A percentile compares a stretch with the other conserved stretches of the same genome.
These are phyloP conservation scores for Solanum tarijense DNA, from an alignment of 257 asterid species.

Conservation along the genomic window DNA sequence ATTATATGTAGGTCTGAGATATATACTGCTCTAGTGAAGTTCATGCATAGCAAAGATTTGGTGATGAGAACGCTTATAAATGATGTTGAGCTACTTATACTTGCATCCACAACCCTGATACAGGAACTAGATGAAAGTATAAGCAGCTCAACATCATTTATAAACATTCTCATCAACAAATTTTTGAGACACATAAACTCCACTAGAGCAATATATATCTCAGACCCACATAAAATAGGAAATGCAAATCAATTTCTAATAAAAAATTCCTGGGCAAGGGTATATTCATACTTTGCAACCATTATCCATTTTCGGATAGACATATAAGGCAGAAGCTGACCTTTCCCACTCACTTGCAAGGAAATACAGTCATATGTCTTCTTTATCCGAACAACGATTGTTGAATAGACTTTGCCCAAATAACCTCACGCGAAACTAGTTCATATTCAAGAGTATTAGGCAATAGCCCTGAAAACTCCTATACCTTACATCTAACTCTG, in stretches of 20 bases:
- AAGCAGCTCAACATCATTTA: no score
- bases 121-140: no score
- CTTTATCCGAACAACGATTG: slow-evolving; percentile 21
- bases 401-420: slow-evolving; percentile 27
- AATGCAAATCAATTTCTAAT: background rate
- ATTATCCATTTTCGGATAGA: background rate
- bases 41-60: slow-evolving; percentile 12
- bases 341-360: slow-evolving; percentile 37
- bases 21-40: slow-evolving; percentile 34
- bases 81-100: slow-evolving; percentile 49
- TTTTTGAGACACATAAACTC: slow-evolving; percentile 19
- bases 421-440: slow-evolving; percentile 20
- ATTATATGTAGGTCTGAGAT: slow-evolving; percentile 24
- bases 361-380: slow-evolving; percentile 49
- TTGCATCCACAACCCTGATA: slow-evolving; percentile 38
- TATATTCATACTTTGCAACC: background rate
- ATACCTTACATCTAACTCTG: no score
- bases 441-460: slow-evolving; percentile 44
- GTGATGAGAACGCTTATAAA: slow-evolving; percentile 36
- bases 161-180: no score
- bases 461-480: slow-evolving; percentile 35
- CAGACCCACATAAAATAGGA: slow-evolving; percentile 17
- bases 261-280: background rate
- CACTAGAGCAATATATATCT: slow-evolving; percentile 27
- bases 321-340: slow-evolving; percentile 6